Conservation (phyloP, 73 alveolate genomes). For the Tetrahymena borealis region DNA sequence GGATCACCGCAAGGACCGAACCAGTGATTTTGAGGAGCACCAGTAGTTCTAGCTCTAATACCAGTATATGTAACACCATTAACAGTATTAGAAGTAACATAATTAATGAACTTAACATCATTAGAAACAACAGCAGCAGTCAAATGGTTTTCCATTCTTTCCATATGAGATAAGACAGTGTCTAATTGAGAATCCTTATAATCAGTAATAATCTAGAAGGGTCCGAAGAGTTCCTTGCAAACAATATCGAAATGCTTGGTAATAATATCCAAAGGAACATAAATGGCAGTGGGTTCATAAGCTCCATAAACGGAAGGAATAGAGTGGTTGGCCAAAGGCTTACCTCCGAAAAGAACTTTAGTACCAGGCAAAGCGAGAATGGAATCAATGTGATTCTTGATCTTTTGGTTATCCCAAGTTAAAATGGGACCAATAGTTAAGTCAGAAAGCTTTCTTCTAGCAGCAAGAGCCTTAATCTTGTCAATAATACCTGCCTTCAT, state of each 20-base stretch:
- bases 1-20: constrained; percentile 95
- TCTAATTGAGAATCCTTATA: constrained; percentile 27
- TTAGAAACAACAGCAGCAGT: constrained; percentile 95
- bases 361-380: constrained; percentile 76
- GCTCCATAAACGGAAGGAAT: constrained; percentile 84
- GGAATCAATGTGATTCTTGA: constrained; percentile 73
- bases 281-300: constrained; percentile 80
- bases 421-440: constrained; percentile 67
- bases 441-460: constrained; percentile 57
- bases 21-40: constrained; percentile 99
- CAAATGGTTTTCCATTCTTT: constrained; percentile 72
- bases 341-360: constrained; percentile 85
- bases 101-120: constrained; percentile 64
- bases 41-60: constrained; percentile 95
- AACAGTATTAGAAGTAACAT: constrained; percentile 51
- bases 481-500: constrained; percentile 49
- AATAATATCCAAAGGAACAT: constrained; percentile 64
- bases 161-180: constrained; percentile 44
- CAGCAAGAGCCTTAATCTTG: constrained; percentile 38
- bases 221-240: constrained; percentile 90
- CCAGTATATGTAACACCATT: constrained; percentile 85
- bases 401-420: constrained; percentile 69
- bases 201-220: constrained; percentile 75
- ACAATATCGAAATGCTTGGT: constrained; percentile 45
- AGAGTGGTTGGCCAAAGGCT: constrained; percentile 56